Evolutionary conservation across 2,329 filamentous ascomycete genomes (phyloP), one percentile per base, ranked within the genome.

Genomic region (Nectriaceae sp.): DNA sequence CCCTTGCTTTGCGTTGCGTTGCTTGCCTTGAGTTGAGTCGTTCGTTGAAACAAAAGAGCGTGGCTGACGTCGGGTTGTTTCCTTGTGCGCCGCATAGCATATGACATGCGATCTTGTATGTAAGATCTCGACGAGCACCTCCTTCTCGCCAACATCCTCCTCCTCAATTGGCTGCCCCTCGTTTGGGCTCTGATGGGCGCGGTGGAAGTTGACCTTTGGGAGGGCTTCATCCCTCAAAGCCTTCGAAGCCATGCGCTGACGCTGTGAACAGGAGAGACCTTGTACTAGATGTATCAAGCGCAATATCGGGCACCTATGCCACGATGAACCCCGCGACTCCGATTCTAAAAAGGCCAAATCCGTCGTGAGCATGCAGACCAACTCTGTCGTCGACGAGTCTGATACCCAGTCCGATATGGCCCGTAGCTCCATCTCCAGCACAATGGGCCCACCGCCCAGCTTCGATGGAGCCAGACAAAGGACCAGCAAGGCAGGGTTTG

Each of bases 271-370:
- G 90, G 90, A 96, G 77, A 87, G 94, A 69, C 94, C 94, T 65
- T 99, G 94, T 81, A 93, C 90, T 64, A 84, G 94, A 74, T 99
- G 94, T 78, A 90, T 97, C 74, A 99, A 97, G 76, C 87, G 94
- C 66, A 96, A 96, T 75, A 99, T 99, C 70, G 94, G 93, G 64
- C 94, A 99, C 73, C 81, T 99, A 59, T 99, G 94, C 73, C 94
- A 97, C 75, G 94, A 99, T 73, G 94, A 97, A 73, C 93, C 92
- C 60, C 87, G 93, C 70, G 93, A 99, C 65, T 78, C 85, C 59
- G 83, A 85, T 54, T 71, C 87, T 51, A 96, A 94, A 73, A 93
- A 92, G 72, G 74, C 81, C 61, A 96, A 93, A 74, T 80, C 76
- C 65, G 54, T 54, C 54, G 24, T 29, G 24, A 80, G 76, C 66